A percentile compares a stretch with the other conserved stretches of the same genome.
phyloP scores from a whole-genome alignment of 805 yeast species.

The Scheffersomyces lignosus region DNA sequence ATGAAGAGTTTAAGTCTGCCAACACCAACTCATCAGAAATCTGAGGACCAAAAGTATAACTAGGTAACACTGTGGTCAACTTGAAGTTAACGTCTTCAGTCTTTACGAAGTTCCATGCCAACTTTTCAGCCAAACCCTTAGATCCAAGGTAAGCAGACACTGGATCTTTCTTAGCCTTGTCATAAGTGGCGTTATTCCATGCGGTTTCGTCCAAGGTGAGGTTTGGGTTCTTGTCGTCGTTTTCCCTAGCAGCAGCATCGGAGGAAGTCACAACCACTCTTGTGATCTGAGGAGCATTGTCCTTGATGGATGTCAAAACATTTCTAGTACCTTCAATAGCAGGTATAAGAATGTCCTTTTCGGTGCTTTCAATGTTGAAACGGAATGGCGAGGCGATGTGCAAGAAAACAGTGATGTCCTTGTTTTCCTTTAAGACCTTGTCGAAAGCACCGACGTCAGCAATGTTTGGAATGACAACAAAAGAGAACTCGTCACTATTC shows the following conservation, averaged over 20 bases:
- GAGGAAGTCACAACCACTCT: conserved; percentile 58
- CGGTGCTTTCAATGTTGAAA: conserved; percentile 42
- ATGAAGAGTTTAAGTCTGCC: conserved; percentile 13
- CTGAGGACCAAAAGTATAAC: conserved; percentile 19
- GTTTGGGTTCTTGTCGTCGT: conserved; percentile 14
- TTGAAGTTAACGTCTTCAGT: conserved; percentile 13
- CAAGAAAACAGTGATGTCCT: conserved; percentile 43
- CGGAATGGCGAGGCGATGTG: conserved; percentile 56
- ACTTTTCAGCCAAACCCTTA: conserved; percentile 35
- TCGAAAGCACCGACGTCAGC: conserved; percentile 46
- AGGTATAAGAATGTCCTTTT: conserved; percentile 51
- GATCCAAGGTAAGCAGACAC: conserved; percentile 24
- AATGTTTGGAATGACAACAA: conserved; percentile 33
- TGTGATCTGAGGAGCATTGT: conserved; percentile 45
- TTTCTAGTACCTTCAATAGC: conserved; percentile 58
- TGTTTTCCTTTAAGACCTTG: conserved; percentile 39
- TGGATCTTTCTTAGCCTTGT: conserved; percentile 18
- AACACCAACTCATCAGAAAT: conserved; percentile 12
- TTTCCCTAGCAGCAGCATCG: conserved; percentile 43
- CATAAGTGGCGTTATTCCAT: conserved; percentile 13
- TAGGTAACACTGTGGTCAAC: conserved; percentile 13
- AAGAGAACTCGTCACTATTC: conserved; percentile 18
- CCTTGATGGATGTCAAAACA: conserved; percentile 44
- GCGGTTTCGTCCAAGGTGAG: conserved; percentile 6
- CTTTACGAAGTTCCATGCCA: conserved; percentile 29